Conservation (phyloP, 768 basidiomycete species). For the Mycena albidolilacea region DNA sequence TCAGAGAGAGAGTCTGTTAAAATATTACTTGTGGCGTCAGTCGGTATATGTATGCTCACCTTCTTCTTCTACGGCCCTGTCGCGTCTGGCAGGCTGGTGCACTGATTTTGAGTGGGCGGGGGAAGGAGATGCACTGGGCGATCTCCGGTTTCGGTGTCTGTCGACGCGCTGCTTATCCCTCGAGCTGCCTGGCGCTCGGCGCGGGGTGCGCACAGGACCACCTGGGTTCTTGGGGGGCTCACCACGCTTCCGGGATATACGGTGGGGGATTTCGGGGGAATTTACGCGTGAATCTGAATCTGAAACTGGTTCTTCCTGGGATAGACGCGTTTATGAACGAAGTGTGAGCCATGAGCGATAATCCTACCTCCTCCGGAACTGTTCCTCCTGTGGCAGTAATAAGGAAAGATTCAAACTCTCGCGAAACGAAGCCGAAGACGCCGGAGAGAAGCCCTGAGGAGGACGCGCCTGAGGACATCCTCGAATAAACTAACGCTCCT, state of each 20-base stretch:
- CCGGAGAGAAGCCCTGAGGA: conserved; percentile 68
- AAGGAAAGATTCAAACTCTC: conserved; percentile 81
- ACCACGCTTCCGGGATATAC: conserved; percentile 11
- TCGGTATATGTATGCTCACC: conserved; percentile 11
- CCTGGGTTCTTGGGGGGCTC: conserved; percentile 11
- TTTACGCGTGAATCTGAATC: conserved; percentile 32
- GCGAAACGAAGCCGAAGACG: conserved; percentile 78
- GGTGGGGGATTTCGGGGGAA: conserved; percentile 23
- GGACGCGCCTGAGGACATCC: conserved; percentile 18
- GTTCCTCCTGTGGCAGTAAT: conserved; percentile 71
- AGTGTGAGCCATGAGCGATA: not conserved
- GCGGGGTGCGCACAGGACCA: conserved; percentile 33
- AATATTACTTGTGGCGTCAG: conserved; percentile 26
- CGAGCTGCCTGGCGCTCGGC: conserved; percentile 25
- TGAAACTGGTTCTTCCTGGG: conserved; percentile 26
- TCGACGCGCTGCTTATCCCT: conserved; percentile 29
- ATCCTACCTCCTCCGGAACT: conserved; percentile 42
- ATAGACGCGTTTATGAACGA: conserved; percentile 30
- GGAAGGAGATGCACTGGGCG: conserved; percentile 30
- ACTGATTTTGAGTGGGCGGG: conserved; percentile 21
- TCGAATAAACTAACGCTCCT: not conserved
- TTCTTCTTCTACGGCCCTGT: conserved; percentile 35
- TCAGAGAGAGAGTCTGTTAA: conserved; percentile 29
- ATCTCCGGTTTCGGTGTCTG: conserved; percentile 28
- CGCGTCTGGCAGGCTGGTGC: conserved; percentile 36